These are phyloP conservation scores for Inonotus obliquus DNA, from an alignment of 1,284 basidiomycete genomes.

Conservation along the genomic window DNA sequence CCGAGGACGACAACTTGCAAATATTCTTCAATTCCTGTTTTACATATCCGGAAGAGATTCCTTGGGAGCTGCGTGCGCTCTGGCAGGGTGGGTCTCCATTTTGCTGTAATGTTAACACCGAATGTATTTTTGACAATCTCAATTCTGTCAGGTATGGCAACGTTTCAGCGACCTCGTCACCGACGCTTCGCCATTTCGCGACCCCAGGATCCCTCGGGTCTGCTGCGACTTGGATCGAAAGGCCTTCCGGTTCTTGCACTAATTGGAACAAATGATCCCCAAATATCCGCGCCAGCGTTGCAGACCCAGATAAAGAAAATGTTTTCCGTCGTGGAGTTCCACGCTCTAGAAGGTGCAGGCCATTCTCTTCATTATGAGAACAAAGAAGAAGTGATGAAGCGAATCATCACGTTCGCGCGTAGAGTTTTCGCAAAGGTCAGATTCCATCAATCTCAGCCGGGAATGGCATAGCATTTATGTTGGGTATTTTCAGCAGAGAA, in stretches of 20 bases:
- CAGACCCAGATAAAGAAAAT: conserved; percentile 22
- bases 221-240: conserved; percentile 29
- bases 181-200: conserved; percentile 28
- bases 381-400: conserved; percentile 8
- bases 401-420: not conserved
- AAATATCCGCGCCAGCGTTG: conserved; percentile 25
- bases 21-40: conserved; percentile 32
- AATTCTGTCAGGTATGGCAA: not conserved
- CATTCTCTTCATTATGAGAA: conserved; percentile 12
- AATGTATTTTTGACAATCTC: not conserved
- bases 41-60: conserved; percentile 23
- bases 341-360: conserved; percentile 1
- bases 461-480: not conserved
- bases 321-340: conserved; percentile 1
- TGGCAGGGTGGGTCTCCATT: conserved; percentile 30
- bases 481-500: not conserved
- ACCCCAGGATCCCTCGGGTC: conserved; percentile 28
- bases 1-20: conserved; percentile 9
- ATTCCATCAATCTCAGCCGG: not conserved
- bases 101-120: conserved; percentile 10
- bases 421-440: not conserved
- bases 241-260: conserved; percentile 32
- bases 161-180: conserved; percentile 31
- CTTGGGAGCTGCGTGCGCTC: conserved; percentile 28
- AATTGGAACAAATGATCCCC: conserved; percentile 31